Base-by-base conservation (phyloP, 2,329 filamentous ascomycete species). In the Aspergillus novoparasiticus region DNA sequence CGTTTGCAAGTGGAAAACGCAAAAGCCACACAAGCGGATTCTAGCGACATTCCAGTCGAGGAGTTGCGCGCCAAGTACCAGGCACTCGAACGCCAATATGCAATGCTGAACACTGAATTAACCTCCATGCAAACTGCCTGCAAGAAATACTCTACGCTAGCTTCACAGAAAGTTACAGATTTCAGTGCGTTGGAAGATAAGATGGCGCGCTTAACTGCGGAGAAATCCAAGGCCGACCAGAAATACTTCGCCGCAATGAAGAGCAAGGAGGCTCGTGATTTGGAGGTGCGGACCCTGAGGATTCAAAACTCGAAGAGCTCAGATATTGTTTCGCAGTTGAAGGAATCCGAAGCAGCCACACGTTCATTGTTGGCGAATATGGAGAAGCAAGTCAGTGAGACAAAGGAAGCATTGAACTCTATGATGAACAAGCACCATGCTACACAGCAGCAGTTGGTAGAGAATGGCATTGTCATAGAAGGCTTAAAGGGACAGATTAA, bases 191-290 rank as follows among this genome's bases (percentile, higher is more conserved):
- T 93, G 73, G 94, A 98, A 79, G 93, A 97, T 61, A 91, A 90
- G 66, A 83, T 94, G 43, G 81, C 87, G 21, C 83, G 91, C 28
- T 81, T 96, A 23, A 87, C 87, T 46, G 92, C 93, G 0, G 93
- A 99, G 79, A 99, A 99, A 81, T 89, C 90, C 68, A 98, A 97
- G 78, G 94, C 94, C 1, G 95, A 99, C 73, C 94, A 98, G 74
- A 98, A 98, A 79, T 99, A 96, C 76, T 98, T 98, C 77, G 92
- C 92, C 1, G 93, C 94, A 10, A 93, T 96, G 84, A 97, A 97
- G 76, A 90, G 94, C 69, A 96, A 94, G 73, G 94, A 98, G 73
- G 89, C 91, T 51, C 86, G 93, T 57, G 90, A 93, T 62, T 85
- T 87, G 63, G 94, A 98, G 79, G 89, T 96, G 54, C 86, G 91